phyloP scores from a whole-genome alignment of 2,329 filamentous ascomycete species.

The Elsinoe fawcettii region DNA sequence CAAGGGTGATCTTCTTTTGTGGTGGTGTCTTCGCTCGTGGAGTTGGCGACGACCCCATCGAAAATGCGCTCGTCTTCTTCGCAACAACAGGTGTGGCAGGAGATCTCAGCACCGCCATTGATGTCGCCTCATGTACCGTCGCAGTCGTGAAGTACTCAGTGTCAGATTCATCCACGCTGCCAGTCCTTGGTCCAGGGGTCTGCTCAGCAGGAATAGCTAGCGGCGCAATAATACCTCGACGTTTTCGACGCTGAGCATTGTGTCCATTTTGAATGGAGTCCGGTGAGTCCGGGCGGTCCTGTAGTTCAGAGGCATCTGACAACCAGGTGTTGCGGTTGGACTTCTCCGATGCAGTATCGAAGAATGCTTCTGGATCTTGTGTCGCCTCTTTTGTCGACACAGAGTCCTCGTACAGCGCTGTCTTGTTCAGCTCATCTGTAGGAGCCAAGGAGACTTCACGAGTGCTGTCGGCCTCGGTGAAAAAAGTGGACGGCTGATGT shows the following conservation, averaged over 20 bases:
- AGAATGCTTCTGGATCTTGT: not conserved
- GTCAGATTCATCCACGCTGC: constrained; percentile 49
- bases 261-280: not conserved
- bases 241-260: constrained; percentile 6
- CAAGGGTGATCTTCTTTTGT: not conserved
- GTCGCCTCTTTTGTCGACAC: not conserved
- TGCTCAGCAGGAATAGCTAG: not conserved
- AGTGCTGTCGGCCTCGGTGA: not conserved
- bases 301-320: constrained; percentile 5
- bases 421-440: not conserved
- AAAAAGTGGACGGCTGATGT: not conserved
- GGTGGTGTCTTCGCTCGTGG: not conserved
- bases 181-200: constrained; percentile 26
- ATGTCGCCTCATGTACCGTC: constrained; percentile 74
- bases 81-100: constrained; percentile 61
- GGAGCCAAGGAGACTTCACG: not conserved
- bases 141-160: constrained; percentile 78
- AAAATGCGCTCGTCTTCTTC: constrained; percentile 25
- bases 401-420: constrained; percentile 4
- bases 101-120: constrained; percentile 72
- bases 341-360: constrained; percentile 7
- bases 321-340: constrained; percentile 11
- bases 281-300: not conserved
- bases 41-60: constrained; percentile 12
- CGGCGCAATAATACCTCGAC: constrained; percentile 1